Percentiles rank a stretch among this genome's conserved stretches.
phyloP scores from a whole-genome alignment of 2,329 filamentous ascomycete species.

The Cryoendolithus antarcticus region DNA sequence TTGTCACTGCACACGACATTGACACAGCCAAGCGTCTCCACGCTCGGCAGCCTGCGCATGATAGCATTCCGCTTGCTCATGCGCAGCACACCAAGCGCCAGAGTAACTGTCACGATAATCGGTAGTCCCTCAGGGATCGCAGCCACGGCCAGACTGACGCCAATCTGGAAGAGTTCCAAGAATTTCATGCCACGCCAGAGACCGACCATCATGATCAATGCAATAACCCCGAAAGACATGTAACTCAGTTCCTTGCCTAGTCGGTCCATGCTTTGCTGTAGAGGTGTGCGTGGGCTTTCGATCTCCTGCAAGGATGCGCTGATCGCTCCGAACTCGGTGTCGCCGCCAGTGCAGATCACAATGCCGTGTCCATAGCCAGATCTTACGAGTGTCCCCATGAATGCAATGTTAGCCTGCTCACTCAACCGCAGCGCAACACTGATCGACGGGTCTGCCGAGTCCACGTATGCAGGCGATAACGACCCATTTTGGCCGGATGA shows the following conservation, averaged over 20 bases:
- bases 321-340: conserved; percentile 93
- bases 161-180: conserved; percentile 94
- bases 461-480: conserved; percentile 44
- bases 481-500: conserved; percentile 12
- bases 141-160: conserved; percentile 88
- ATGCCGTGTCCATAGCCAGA: conserved; percentile 92
- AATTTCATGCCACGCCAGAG: conserved; percentile 79
- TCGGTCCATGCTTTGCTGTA: conserved; percentile 96
- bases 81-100: conserved; percentile 85
- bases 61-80: conserved; percentile 96
- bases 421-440: conserved; percentile 50
- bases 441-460: conserved; percentile 41
- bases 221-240: conserved; percentile 90
- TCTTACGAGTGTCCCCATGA: conserved; percentile 93
- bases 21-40: conserved; percentile 94
- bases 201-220: conserved; percentile 80
- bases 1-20: conserved; percentile 99
- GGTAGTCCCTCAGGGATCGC: conserved; percentile 92
- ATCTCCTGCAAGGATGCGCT: conserved; percentile 89
- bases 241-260: conserved; percentile 93
- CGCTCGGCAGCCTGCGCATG: conserved; percentile 87
- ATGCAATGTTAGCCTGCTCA: conserved; percentile 80
- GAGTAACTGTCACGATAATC: conserved; percentile 94
- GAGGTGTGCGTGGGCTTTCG: conserved; percentile 83
- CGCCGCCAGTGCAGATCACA: conserved; percentile 88